Evolutionary conservation across 1,284 basidiomycete genomes (phyloP), one percentile per base, ranked within the genome.

Genomic region (Anthracocystis walkeri): DNA sequence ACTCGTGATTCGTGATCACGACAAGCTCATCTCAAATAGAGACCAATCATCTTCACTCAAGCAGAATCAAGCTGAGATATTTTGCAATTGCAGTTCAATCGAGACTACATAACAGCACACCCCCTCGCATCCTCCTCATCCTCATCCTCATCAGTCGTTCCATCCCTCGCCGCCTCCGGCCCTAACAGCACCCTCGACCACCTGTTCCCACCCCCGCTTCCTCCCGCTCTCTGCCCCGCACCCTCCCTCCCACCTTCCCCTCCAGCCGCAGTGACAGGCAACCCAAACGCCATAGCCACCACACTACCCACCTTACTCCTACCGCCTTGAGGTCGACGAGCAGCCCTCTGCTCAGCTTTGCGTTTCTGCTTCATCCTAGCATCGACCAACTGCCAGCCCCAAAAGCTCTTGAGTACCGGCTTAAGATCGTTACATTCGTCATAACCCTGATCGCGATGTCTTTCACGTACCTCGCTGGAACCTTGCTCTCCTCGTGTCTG

Each of bases 381-480:
- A 55, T 79, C 75, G 16, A 79, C 68, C 35, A 60, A 20, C 59
- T 81, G 75, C 79, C 79, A 81, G 40, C 61, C 71, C 68, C 71
- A 80, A 54, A 80, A 81, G 42, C 63, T 75, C 62, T 81, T 78
- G 49, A 81, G 46, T 1, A 80, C 76, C 0, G 75, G 65, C 44
- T 65, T 59, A 35, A 62, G 42, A 0, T 65, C 62, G 62, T 81
- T 78, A 50, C 75, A 78, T 49, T 81, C 79, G 54, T 81, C 79
- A 25, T 65, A 50, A 0, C 65, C 55, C n/a, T n/a, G n/a, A 38
- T 51, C 58, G 31, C 50, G 54, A 4, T 56, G 60, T 5, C 58
- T 48, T 6, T 52, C 52, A 6, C 23, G 3, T 2, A 41, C 38
- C 35, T 14, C 48, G 27, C 45, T n/a, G 45, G 16, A 6, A 25